phyloP scores from a whole-genome alignment of 1,284 basidiomycete genomes.

The Cryptococcus sp. region DNA sequence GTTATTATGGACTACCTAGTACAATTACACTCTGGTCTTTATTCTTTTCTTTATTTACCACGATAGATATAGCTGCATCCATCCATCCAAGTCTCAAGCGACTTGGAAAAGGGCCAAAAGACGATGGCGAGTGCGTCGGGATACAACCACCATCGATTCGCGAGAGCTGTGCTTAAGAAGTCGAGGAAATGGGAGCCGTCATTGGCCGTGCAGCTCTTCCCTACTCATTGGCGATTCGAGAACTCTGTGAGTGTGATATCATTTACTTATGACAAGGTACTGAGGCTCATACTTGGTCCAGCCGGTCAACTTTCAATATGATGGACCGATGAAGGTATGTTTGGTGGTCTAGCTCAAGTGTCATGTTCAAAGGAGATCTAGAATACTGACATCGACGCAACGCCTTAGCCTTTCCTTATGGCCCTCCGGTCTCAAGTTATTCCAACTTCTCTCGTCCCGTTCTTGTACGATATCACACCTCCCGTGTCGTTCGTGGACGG shows the following conservation, averaged over 20 bases:
- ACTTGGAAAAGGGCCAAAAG: background rate
- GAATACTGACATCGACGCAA: background rate
- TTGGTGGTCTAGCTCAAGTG: background rate
- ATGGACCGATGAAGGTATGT: constrained; percentile 50
- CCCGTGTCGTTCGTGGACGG: constrained; percentile 52
- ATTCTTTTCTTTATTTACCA: background rate
- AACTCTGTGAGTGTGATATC: constrained; percentile 41
- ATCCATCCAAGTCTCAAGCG: background rate
- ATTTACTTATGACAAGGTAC: too few species aligned
- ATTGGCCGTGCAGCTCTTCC: constrained; percentile 51
- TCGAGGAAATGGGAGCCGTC: constrained; percentile 52
- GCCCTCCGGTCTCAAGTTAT: constrained; percentile 53
- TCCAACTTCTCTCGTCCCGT: constrained; percentile 48
- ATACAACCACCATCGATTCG: constrained; percentile 54
- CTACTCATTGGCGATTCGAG: constrained; percentile 50
- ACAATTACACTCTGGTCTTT: background rate
- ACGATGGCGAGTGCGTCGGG: constrained; percentile 53
- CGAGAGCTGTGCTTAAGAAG: constrained; percentile 51
- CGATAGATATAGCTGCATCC: background rate
- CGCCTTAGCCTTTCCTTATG: constrained; percentile 46
- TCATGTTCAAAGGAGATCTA: background rate
- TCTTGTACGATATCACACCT: constrained; percentile 49
- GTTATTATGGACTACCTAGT: background rate
- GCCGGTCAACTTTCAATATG: constrained; percentile 43
- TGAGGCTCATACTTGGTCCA: background rate